phyloP scores from a whole-genome alignment of 306 rosid species.

The Delonix regia region DNA sequence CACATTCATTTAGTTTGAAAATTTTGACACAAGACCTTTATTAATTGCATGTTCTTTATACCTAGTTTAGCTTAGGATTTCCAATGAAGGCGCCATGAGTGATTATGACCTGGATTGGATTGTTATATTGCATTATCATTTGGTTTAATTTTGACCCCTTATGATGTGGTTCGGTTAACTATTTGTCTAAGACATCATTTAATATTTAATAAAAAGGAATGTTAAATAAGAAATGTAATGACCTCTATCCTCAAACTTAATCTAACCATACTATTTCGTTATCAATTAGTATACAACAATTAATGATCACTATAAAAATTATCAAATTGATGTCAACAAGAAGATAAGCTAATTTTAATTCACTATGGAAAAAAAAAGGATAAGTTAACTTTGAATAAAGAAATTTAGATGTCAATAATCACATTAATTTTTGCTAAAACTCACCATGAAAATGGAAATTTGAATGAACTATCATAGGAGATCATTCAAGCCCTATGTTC shows the following conservation, averaged over 20 bases:
- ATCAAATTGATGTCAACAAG: background rate
- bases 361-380: background rate
- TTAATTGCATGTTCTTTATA: too few species aligned
- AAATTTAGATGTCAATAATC: background rate
- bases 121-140: too few species aligned
- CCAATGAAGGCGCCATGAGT: too few species aligned
- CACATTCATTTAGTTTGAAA: too few species aligned
- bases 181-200: too few species aligned
- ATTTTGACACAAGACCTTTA: too few species aligned
- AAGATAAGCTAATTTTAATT: too few species aligned
- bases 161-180: too few species aligned
- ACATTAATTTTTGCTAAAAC: background rate
- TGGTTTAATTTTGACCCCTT: too few species aligned
- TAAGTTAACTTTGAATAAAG: background rate
- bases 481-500: slow-evolving; percentile 1
- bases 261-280: background rate
- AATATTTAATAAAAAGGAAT: background rate
- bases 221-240: background rate
- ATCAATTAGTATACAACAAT: background rate
- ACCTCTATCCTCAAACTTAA: background rate
- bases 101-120: too few species aligned
- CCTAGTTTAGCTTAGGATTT: too few species aligned
- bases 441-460: background rate
- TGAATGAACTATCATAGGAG: background rate
- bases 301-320: background rate